These are phyloP conservation scores for Apiospora koreana DNA, from an alignment of 2,329 filamentous ascomycete genomes.

Conservation along the genomic window DNA sequence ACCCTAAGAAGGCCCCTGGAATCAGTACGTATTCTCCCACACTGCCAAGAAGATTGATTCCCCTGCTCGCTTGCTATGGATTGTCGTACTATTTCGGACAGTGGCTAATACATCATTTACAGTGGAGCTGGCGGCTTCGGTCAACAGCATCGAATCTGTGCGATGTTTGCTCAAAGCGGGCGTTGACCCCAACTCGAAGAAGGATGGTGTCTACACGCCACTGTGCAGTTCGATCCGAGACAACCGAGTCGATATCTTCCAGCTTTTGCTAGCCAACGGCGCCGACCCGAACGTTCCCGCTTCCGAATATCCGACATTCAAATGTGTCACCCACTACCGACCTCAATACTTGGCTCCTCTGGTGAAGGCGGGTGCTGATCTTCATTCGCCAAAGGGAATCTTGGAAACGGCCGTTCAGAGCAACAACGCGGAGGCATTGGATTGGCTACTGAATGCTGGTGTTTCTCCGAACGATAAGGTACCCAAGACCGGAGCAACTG, in stretches of 20 bases:
- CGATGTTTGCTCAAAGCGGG: constrained; percentile 57
- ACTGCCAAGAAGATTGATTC: neutral
- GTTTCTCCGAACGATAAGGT: constrained; percentile 62
- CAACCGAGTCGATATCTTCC: constrained; percentile 61
- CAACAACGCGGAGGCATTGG: constrained; percentile 61
- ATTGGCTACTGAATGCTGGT: constrained; percentile 61
- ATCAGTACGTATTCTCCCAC: constrained; percentile 36
- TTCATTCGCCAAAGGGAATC: constrained; percentile 63
- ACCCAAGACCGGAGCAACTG: constrained; percentile 55
- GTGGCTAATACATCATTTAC: neutral
- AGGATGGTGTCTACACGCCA: constrained; percentile 68
- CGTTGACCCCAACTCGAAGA: constrained; percentile 62
- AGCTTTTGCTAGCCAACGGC: constrained; percentile 56
- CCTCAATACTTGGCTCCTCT: constrained; percentile 61
- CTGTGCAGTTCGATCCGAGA: constrained; percentile 70
- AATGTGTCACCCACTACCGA: constrained; percentile 67
- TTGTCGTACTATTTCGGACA: neutral
- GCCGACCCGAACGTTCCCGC: constrained; percentile 65
- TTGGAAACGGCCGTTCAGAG: constrained; percentile 63
- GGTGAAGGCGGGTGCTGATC: constrained; percentile 60
- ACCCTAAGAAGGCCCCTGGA: constrained; percentile 60
- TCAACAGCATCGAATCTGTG: constrained; percentile 65
- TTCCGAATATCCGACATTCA: constrained; percentile 67
- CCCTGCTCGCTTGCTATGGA: neutral
- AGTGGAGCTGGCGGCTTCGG: constrained; percentile 61